These are phyloP conservation scores for Nannochloropsis oceanica DNA, from an alignment of 108 stramenopile species.

Conservation along the genomic window DNA sequence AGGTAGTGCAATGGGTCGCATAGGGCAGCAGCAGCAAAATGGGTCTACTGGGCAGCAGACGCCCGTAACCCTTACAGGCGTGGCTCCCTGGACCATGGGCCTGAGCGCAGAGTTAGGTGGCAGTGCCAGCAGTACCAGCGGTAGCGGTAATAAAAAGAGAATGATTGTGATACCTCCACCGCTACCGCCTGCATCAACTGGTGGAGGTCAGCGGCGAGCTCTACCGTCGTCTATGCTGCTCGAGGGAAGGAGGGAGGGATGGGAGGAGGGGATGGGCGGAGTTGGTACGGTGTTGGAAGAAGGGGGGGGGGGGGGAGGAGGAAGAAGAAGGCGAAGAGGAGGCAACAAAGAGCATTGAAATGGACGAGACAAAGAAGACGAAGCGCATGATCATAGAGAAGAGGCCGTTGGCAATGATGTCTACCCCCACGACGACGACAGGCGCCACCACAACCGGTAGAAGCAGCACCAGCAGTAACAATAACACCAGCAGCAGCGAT, in stretches of 20 bases:
- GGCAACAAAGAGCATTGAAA: not conserved
- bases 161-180: too few relatives aligned
- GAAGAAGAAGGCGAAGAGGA: not conserved
- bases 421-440: not conserved
- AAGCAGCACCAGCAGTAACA: too few relatives aligned
- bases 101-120: not conserved
- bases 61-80: constrained; percentile 38
- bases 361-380: too few relatives aligned
- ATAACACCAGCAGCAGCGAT: too few relatives aligned
- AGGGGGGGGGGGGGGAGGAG: not conserved
- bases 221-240: not conserved
- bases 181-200: too few relatives aligned
- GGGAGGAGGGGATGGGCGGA: not conserved
- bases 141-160: too few relatives aligned
- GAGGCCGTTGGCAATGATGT: not conserved
- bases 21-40: not conserved
- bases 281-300: not conserved
- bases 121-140: too few relatives aligned
- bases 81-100: constrained; percentile 36
- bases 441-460: not conserved
- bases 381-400: not conserved
- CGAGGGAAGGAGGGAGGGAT: not conserved
- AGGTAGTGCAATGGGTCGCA: too few relatives aligned
- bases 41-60: not conserved
- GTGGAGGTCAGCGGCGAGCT: not conserved